Evolutionary conservation across 2,329 filamentous ascomycete species (phyloP).

Genomic region (Graphilbum ipis-grandicollis): DNA sequence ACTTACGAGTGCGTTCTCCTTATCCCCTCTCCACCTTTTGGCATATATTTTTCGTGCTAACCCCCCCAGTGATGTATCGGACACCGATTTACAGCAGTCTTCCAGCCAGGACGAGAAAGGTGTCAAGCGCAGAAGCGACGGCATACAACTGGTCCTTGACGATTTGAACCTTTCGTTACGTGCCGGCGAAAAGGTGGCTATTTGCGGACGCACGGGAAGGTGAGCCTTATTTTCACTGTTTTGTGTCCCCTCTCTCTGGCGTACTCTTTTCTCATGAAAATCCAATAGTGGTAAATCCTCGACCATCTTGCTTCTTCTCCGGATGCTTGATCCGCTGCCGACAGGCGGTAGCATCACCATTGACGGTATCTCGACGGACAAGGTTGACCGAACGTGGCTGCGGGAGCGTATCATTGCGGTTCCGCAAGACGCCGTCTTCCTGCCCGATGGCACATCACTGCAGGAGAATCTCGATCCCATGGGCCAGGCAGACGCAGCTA

Average conservation of each 20-base stretch:
- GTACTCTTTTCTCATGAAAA: constrained; percentile 10
- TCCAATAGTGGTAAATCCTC: constrained; percentile 24
- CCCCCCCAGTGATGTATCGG: too few species aligned
- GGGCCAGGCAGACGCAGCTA: constrained; percentile 10
- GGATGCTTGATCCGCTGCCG: constrained; percentile 23
- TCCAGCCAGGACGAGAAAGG: too few species aligned
- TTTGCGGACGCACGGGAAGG: constrained; percentile 26
- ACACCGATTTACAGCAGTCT: too few species aligned
- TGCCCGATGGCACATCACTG: constrained; percentile 21
- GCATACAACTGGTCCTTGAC: constrained; percentile 10
- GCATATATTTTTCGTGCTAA: too few species aligned
- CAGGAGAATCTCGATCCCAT: constrained; percentile 25
- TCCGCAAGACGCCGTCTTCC: constrained; percentile 35
- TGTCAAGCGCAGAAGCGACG: constrained; percentile 3
- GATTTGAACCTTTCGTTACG: constrained; percentile 14
- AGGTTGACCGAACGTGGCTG: constrained; percentile 22
- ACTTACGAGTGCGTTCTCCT: constrained; percentile 10
- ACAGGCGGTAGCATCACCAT: constrained; percentile 18
- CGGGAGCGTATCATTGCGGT: constrained; percentile 31
- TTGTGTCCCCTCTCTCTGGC: too few species aligned
- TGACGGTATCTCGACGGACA: constrained; percentile 20
- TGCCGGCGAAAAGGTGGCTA: constrained; percentile 19
- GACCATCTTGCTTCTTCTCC: constrained; percentile 20
- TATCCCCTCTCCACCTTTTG: neutral
- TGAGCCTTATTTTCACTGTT: too few species aligned